Conservation (phyloP, 257 asterid genomes). For the Schizonepeta tenuifolia region DNA sequence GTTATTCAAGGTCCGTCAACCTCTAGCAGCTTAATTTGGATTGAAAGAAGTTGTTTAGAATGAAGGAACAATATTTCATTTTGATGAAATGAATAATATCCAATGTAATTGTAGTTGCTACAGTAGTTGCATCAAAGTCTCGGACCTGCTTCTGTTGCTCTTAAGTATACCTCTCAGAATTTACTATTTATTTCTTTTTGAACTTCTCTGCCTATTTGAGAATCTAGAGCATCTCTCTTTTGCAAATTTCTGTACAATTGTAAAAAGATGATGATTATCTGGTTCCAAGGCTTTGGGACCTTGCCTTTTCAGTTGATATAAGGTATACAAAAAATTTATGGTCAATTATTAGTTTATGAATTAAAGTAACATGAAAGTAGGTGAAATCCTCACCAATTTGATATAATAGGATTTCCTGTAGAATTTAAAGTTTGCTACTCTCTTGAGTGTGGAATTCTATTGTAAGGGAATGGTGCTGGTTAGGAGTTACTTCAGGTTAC, state of each 20-base stretch:
- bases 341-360: constrained; percentile 18
- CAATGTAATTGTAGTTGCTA: no score
- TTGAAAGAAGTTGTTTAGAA: no score
- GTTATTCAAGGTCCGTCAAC: no score
- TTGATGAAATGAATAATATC: no score
- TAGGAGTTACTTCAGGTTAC: constrained; percentile 92
- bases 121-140: constrained; percentile 93
- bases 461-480: constrained; percentile 65
- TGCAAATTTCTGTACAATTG: constrained; percentile 65
- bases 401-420: background rate
- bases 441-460: constrained; percentile 1
- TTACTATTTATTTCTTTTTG: background rate
- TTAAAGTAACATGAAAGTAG: background rate
- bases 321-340: constrained; percentile 47
- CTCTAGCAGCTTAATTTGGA: no score
- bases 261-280: constrained; percentile 77
- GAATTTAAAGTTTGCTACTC: background rate
- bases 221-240: constrained; percentile 28
- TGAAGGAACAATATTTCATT: no score
- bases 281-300: constrained; percentile 94
- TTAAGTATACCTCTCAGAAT: constrained; percentile 58
- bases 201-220: constrained; percentile 8
- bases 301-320: constrained; percentile 87
- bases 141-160: constrained; percentile 89
- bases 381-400: background rate